Evolutionary conservation across 2,329 filamentous ascomycete species (phyloP), one percentile per base, ranked within the genome.

Genomic region (Lachnellula occidentalis): DNA sequence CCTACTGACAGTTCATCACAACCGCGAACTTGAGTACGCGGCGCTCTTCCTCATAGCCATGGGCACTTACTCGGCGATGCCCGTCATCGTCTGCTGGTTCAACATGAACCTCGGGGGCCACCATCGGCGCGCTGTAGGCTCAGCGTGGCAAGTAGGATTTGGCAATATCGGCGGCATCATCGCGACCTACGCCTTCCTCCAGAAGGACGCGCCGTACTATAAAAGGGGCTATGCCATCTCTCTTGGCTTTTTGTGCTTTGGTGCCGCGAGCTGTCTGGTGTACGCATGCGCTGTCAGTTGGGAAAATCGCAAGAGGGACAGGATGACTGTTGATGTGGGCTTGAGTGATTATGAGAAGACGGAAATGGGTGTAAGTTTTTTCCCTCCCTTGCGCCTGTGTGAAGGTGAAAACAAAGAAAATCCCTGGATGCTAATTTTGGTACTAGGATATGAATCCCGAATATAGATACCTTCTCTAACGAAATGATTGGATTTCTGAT

Each of bases 61-160:
- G 73, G 90, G 90, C 48, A 80, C 82, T 0, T 96, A 95, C 72
- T 85, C 83, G 1, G 89, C 91, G n/a, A 92, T 96, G 87, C 91
- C 92, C 0, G 85, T 96, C 31, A 82, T 91, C 43, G 81, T 91
- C 7, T 91, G 87, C 69, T 92, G 88, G 87, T 91, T 87, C 70
- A 86, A 86, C 63, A 90, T 90, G 82, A 92, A 91, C 63, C 74
- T 90, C 1, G 82, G 82, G 2, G 87, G 87, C 0, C 88, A 91
- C 67, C 85, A 85, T 54, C 79, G 87, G 3, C 78, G 87, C 43
- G 78, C 83, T 8, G 80, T 91, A 15, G 87, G 87, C 12, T 82
- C 82, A 8, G 88, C 86, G 1, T 91, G 86, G 85, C 87, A 91
- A 69, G 77, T 92, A 43, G 86, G 85, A 0, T 90, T 91, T 61